A percentile compares a stretch with the other conserved stretches of the same genome.
Conservation (phyloP, 1,139 yeast genomes). For the Yamadazyma friedrichii region DNA sequence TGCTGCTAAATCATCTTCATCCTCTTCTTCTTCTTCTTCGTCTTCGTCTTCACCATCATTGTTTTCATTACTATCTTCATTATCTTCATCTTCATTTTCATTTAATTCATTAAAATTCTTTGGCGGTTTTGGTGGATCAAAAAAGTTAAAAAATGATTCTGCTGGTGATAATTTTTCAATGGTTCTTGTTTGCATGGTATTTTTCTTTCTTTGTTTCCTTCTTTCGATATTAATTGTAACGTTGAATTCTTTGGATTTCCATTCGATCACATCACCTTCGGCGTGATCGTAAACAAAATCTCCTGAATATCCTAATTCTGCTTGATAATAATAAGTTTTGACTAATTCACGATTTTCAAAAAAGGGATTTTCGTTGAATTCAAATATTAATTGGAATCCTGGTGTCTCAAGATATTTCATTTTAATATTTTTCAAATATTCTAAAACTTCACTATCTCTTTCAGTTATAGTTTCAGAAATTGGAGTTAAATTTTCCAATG, state of each 20-base stretch:
- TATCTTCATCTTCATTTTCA: slow-evolving; percentile 44
- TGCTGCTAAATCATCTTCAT: slow-evolving; percentile 75
- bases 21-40: slow-evolving; percentile 45
- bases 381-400: slow-evolving; percentile 85
- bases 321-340: slow-evolving; percentile 91
- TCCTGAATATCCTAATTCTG: slow-evolving; percentile 91
- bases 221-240: slow-evolving; percentile 87
- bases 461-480: slow-evolving; percentile 86
- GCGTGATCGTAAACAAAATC: slow-evolving; percentile 98
- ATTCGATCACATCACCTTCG: slow-evolving; percentile 81
- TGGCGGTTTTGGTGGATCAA: slow-evolving; percentile 88
- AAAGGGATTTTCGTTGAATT: slow-evolving; percentile 74
- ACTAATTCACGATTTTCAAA: slow-evolving; percentile 70
- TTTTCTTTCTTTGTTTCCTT: slow-evolving; percentile 97
- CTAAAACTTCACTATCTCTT: slow-evolving; percentile 83
- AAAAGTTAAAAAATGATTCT: slow-evolving; percentile 93
- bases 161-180: slow-evolving; percentile 91
- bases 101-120: slow-evolving; percentile 44
- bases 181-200: slow-evolving; percentile 94
- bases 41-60: slow-evolving; percentile 41
- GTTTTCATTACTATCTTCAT: slow-evolving; percentile 38
- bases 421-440: slow-evolving; percentile 65
- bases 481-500: slow-evolving; percentile 81
- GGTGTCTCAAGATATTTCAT: slow-evolving; percentile 84
- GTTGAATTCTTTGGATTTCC: slow-evolving; percentile 80